Evolutionary conservation across 495 filamentous ascomycete species (phyloP), one percentile per base, ranked within the genome.

Genomic region (Cudoniella acicularis): DNA sequence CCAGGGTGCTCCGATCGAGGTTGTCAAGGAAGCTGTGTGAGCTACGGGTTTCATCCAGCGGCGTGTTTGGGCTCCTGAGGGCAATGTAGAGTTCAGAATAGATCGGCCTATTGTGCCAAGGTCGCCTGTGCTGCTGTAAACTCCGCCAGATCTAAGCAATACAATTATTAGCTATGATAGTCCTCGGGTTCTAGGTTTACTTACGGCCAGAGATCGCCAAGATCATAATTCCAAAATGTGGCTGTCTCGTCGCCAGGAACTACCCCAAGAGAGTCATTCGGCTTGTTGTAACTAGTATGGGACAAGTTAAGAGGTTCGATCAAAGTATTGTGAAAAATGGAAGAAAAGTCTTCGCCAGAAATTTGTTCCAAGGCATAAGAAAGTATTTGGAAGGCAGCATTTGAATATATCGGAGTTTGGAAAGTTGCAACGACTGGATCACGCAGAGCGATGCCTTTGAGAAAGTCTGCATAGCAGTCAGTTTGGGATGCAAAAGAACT

Each of bases 1-100:
- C 82, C 82, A 87, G 0, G 84, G 84, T 1, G 75, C 74, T n/a
- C 82, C 77, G 3, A 85, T 68, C 8, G 73, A 68, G 18, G 72
- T 68, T 21, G 64, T 63, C 0, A 79, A 64, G 45, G 77, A 73
- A 1, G 81, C 72, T 1, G 83, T 84, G n/a, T 78, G 71, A 0
- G 77, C 63, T 3, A 54, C 48, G 0, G 83, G 84, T 57, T 83
- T 83, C 36, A 87, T 69, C 84, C 83, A 87, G 42, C 74, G 66
- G 55, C 79, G 73, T 0, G 83, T 85, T 18, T 72, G 58, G 2
- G 69, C 62, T 0, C 74, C 65, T 0, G 74, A 54, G 1, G 86
- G 64, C 0, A 86, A 66, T 0, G 70, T 72, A 16, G 73, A 78
- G 10, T 70, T 70, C 23, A 87, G 71, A 60, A 87, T 82, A 41